Conservation (phyloP, 1,139 yeast species). For the Pichia norvegensis region DNA sequence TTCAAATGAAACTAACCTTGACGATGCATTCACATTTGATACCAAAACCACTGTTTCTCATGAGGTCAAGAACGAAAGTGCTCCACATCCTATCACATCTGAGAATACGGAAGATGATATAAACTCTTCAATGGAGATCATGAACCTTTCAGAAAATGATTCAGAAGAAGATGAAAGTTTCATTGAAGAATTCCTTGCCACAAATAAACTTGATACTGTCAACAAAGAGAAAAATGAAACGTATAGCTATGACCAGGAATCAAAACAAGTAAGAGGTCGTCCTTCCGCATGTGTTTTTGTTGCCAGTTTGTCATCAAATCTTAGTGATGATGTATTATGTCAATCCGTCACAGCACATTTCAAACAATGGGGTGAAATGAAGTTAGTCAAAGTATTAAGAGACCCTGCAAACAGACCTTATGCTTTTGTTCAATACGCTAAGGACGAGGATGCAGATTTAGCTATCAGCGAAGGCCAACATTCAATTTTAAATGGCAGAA, state of each 20-base stretch:
- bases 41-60: neutral
- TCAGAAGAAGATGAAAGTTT: neutral
- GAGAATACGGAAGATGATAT: neutral
- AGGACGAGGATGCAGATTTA: conserved; percentile 57
- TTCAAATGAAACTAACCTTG: neutral
- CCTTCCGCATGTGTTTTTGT: conserved; percentile 89
- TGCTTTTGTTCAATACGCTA: conserved; percentile 84
- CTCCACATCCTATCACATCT: neutral
- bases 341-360: conserved; percentile 58
- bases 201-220: neutral
- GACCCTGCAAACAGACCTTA: conserved; percentile 83
- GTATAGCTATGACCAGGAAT: conserved; percentile 9
- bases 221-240: conserved; percentile 2
- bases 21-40: neutral
- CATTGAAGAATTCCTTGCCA: conserved; percentile 4
- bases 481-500: conserved; percentile 61
- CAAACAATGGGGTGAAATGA: conserved; percentile 57
- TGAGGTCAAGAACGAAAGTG: neutral
- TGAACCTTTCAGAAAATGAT: conserved; percentile 1
- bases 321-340: conserved; percentile 63
- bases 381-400: conserved; percentile 76
- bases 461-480: conserved; percentile 71
- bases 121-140: conserved; percentile 7
- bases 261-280: conserved; percentile 30
- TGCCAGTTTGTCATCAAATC: conserved; percentile 61